Evolutionary conservation across 225 moss, liverwort and hornwort species (phyloP).

Genomic region (Bryum argenteum): DNA sequence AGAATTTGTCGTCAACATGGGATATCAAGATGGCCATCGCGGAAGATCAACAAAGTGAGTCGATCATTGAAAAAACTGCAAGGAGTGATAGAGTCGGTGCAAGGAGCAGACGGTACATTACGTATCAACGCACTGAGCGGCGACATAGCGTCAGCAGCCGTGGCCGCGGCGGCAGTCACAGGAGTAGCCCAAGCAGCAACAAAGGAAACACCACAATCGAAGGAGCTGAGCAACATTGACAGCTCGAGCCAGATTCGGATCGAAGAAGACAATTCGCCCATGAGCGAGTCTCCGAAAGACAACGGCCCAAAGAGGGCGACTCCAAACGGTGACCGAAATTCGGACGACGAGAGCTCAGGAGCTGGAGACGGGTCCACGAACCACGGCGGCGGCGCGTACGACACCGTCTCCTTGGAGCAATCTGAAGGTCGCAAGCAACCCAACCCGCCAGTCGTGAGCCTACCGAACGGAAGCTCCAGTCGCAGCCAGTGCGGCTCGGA

Average conservation of each 20-base stretch:
- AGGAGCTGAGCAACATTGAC: conserved; percentile 31
- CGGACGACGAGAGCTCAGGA: conserved; percentile 47
- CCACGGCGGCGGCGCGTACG: conserved; percentile 15
- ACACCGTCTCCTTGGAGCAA: neutral
- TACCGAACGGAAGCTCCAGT: conserved; percentile 35
- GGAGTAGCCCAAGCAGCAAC: conserved; percentile 58
- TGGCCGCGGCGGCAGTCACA: conserved; percentile 82
- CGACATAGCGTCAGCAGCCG: conserved; percentile 82
- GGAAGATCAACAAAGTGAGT: conserved; percentile 99
- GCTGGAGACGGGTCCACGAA: conserved; percentile 38
- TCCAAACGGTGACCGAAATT: conserved; percentile 22
- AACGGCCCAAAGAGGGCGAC: neutral
- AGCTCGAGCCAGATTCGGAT: conserved; percentile 16
- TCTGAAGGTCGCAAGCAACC: conserved; percentile 10
- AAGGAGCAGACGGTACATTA: conserved; percentile 85
- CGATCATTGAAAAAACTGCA: conserved; percentile 96
- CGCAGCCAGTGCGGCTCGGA: conserved; percentile 44
- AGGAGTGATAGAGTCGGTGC: conserved; percentile 97
- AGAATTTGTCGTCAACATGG: conserved; percentile 99
- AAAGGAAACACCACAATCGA: conserved; percentile 27
- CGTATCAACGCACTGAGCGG: conserved; percentile 80
- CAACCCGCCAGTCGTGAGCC: neutral
- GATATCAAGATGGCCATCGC: conserved; percentile 97
- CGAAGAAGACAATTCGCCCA: conserved; percentile 22
- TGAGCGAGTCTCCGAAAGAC: neutral